These are phyloP conservation scores for Colletotrichum caudatum DNA, from an alignment of 2,329 filamentous ascomycete species.

Conservation along the genomic window DNA sequence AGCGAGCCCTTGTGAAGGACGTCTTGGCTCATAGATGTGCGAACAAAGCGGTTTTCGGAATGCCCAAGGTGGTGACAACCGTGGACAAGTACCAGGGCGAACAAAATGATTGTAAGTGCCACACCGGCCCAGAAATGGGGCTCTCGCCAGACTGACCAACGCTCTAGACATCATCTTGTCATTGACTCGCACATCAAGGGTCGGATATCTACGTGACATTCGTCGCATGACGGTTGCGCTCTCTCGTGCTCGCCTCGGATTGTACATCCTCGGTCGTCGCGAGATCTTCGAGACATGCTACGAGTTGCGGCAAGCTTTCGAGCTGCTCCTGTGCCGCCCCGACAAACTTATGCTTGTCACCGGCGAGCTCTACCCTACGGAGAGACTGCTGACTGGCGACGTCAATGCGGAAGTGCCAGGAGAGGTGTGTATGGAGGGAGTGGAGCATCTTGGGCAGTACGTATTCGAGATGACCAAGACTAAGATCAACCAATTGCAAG, in stretches of 20 bases:
- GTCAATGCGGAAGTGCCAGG: slow-evolving; percentile 63
- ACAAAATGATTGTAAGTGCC: slow-evolving; percentile 92
- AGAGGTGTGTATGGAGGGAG: slow-evolving; percentile 82
- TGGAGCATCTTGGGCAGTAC: slow-evolving; percentile 96
- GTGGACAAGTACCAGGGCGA: slow-evolving; percentile 99
- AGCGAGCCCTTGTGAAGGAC: slow-evolving; percentile 88
- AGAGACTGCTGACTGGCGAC: slow-evolving; percentile 62
- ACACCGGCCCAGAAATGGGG: not conserved
- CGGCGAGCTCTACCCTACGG: slow-evolving; percentile 85
- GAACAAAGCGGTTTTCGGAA: slow-evolving; percentile 84
- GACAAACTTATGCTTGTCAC: slow-evolving; percentile 86
- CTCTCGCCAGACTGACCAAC: slow-evolving; percentile 43
- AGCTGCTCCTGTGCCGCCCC: slow-evolving; percentile 78
- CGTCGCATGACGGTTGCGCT: slow-evolving; percentile 94
- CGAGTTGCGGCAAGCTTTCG: slow-evolving; percentile 89
- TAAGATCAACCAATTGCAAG: slow-evolving; percentile 62
- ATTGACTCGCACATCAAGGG: slow-evolving; percentile 86
- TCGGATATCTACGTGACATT: slow-evolving; percentile 93
- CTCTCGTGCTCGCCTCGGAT: slow-evolving; percentile 88
- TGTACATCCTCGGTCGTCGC: slow-evolving; percentile 91
- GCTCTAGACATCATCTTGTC: slow-evolving; percentile 89
- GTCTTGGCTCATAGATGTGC: slow-evolving; percentile 87
- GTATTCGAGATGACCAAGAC: slow-evolving; percentile 94
- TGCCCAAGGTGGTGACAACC: slow-evolving; percentile 90
- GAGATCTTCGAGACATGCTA: slow-evolving; percentile 90